Base-by-base conservation (phyloP, 352 stramenopile species). In the Phytophthora crassamura region DNA sequence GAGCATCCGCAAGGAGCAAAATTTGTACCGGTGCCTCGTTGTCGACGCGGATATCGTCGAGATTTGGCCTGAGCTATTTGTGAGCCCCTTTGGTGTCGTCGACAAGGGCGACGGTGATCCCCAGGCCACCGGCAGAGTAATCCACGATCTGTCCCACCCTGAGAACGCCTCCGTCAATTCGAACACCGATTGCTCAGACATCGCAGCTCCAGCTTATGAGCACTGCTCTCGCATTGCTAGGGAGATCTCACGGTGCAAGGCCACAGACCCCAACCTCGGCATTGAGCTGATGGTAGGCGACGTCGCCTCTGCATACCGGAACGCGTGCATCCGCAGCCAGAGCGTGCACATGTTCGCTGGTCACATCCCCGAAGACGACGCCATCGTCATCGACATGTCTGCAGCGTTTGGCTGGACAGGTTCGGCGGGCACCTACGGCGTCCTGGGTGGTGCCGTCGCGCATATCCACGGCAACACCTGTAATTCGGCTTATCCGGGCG, bases 61-160 rank as follows among this genome's bases (percentile, higher is more conserved):
- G 9, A 34, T 64, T 1, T 69, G 45, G 52, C 52, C 32, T 25
- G 36, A 59, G 5, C 3, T 56, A 2, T 48, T 51, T 28, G 5
- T 58, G 18, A 53, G 52, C 25, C 57, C 57, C 1, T 67, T 64
- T 41, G 56, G 51, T 8, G 64, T 72, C 7, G 64, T 63, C 11
- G 38, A 63, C 36, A 72, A 72, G 18, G 16, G 40, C 8, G n/a
- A n/a, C 12, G 35, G 16, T 1, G 30, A 60, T 30, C 38, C 51
- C 0, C 4, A 7, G 0, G 50, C 25, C 7, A 28, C 20, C 11
- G 64, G 42, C 9, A 28, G 64, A 18, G 45, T 46, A 1, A 72
- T 72, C 9, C 57, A 72, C 11, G 51, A 67, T 30, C 9, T 72
- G 1, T 67, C 64, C 22, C 63, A 30, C 34, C 64, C 55, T n/a